These are phyloP conservation scores for Beauveria varroae DNA, from an alignment of 2,329 filamentous ascomycete genomes.

Conservation along the genomic window DNA sequence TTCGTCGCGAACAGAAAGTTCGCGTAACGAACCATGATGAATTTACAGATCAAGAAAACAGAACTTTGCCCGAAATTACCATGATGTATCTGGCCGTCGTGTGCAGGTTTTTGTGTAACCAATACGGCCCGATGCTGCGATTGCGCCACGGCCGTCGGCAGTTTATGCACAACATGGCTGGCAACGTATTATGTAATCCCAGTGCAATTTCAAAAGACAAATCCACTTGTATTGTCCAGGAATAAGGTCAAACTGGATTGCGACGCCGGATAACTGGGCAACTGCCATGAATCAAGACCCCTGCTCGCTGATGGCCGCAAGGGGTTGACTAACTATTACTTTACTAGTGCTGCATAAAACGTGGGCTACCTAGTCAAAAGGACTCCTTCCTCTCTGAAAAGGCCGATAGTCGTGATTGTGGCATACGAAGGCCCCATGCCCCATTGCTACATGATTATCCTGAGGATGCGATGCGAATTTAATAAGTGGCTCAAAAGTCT, in stretches of 20 bases:
- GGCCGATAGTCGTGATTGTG: background rate
- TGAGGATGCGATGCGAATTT: background rate
- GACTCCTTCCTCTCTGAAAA: no score
- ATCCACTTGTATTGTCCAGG: background rate
- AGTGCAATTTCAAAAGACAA: no score
- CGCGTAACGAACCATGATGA: background rate
- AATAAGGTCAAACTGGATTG: background rate
- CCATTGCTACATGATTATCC: conserved; percentile 1
- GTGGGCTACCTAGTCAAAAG: background rate
- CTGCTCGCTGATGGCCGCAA: background rate
- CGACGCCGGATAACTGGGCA: background rate
- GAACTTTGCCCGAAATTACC: background rate
- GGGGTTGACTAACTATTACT: no score
- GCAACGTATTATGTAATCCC: no score
- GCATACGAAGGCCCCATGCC: background rate
- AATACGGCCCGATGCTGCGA: background rate
- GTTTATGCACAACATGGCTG: no score
- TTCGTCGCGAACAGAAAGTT: background rate
- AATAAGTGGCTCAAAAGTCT: background rate
- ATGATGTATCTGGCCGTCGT: background rate
- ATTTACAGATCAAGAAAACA: background rate
- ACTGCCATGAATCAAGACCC: conserved; percentile 6
- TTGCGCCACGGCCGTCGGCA: background rate
- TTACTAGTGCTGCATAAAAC: background rate
- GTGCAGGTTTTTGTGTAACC: background rate